A percentile compares a stretch with the other conserved stretches of the same genome.
Conservation (phyloP, 345 rosid species). For the Moricandia arvensis region DNA sequence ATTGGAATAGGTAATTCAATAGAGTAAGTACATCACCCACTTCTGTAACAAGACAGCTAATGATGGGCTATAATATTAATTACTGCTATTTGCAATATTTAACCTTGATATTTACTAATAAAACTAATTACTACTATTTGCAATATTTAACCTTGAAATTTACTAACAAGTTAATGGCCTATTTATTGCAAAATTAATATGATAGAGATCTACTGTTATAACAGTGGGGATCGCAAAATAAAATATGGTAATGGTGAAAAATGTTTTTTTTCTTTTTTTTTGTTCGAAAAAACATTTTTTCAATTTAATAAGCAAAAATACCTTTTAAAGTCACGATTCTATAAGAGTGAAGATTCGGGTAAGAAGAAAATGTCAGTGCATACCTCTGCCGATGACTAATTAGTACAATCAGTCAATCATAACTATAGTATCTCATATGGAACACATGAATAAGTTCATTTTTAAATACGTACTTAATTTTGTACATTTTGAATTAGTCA, state of each 20-base stretch:
- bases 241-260: neutral
- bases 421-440: neutral
- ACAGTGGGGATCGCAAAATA: neutral
- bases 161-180: neutral
- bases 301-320: neutral
- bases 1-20: conserved; percentile 3
- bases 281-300: neutral
- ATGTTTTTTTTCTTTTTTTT: too few relatives aligned
- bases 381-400: neutral
- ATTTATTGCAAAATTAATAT: neutral
- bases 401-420: neutral
- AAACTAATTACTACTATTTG: conserved; percentile 10
- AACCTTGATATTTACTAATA: neutral
- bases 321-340: neutral
- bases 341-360: neutral
- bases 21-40: conserved; percentile 6
- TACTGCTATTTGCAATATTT: conserved; percentile 8
- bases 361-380: neutral
- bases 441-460: neutral
- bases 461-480: too few relatives aligned
- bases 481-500: neutral
- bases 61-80: conserved; percentile 23
- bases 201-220: neutral
- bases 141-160: conserved; percentile 5
- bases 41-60: conserved; percentile 18